Evolutionary conservation across 106 monocot species (phyloP).

Genomic region (Apostasia ramifera): DNA sequence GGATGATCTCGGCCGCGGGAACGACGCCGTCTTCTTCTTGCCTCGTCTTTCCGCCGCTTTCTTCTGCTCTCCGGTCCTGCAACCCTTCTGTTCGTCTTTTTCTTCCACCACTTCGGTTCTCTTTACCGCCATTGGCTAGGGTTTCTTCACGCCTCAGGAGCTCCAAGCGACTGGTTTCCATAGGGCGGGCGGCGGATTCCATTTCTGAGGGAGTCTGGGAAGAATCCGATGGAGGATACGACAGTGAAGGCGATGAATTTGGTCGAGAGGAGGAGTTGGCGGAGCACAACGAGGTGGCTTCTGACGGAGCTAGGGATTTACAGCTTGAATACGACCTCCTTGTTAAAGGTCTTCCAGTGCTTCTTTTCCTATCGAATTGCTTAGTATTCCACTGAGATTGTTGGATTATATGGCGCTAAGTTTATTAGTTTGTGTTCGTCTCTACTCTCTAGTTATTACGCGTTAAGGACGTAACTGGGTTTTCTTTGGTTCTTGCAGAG

Average conservation of each 20-base stretch:
- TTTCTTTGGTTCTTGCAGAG: slow-evolving; percentile 34
- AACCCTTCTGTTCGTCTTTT: background rate
- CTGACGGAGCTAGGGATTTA: background rate
- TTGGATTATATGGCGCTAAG: no score
- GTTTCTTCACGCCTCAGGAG: background rate
- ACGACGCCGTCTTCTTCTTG: background rate
- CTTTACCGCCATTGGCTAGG: background rate
- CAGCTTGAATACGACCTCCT: background rate
- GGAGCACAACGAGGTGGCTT: background rate
- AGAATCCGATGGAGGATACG: slow-evolving; percentile 1
- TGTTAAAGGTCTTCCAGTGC: background rate
- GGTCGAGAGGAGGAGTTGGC: background rate
- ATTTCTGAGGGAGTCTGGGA: slow-evolving; percentile 1
- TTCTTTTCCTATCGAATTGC: background rate
- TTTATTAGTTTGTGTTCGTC: background rate
- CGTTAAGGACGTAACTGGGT: background rate
- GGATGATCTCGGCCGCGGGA: background rate
- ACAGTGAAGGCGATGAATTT: background rate
- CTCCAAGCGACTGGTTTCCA: background rate
- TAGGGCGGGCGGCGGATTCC: background rate
- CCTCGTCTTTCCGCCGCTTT: background rate
- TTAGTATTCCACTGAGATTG: background rate
- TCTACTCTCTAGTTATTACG: background rate
- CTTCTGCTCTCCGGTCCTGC: background rate
- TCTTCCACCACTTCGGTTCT: background rate